Evolutionary conservation across 2,329 filamentous ascomycete genomes (phyloP), one percentile per base, ranked within the genome.

Genomic region (Neonectria hederae): DNA sequence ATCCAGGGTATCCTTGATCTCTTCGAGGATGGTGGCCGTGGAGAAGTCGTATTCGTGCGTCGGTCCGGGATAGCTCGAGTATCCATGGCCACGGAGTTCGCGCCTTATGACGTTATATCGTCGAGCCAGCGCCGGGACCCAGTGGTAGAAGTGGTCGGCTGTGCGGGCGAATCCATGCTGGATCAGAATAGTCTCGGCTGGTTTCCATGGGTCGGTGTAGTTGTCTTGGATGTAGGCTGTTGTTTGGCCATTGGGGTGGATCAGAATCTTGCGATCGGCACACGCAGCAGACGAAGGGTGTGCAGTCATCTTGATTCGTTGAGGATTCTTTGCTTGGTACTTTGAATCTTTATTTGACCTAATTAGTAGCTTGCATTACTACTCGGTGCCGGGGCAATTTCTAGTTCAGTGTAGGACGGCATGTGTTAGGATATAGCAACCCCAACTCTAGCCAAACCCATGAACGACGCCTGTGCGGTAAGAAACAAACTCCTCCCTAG

Each of bases 91-190:
- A 0, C 63, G 59, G 5, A 65, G 63, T 6, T 65, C 63, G 9
- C 63, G 63, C 1, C 63, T 40, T 10, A 65, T 14, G 17, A 62
- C 48, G 22, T 62, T 58, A 54, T 62, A 65, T 4, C 22, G 54
- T 1, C 59, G 63, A 2, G 54, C 49, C 11, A 65, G 40, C 0
- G 54, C 49, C 4, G 63, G 54, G 2, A 65, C 43, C 59, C 63
- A 65, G 21, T 62, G 54, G 26, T 62, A 65, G 21, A 65, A 62
- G 4, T 65, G 63, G 4, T 65, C 63, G n/a, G 63, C 54, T 9
- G 54, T 63, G 2, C 61, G 30, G 1, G 21, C 61, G 26, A 63
- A 63, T 2, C 61, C 61, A 11, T 59, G 61, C 51, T 63, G 61
- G 8, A 63, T 28, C 3, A 63, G 40, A 3, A 63, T 59, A 2